A percentile compares a stretch with the other conserved stretches of the same genome.
Conservation (phyloP, 2,329 filamentous ascomycete genomes). For the Hymenoscyphus fructigenus region DNA sequence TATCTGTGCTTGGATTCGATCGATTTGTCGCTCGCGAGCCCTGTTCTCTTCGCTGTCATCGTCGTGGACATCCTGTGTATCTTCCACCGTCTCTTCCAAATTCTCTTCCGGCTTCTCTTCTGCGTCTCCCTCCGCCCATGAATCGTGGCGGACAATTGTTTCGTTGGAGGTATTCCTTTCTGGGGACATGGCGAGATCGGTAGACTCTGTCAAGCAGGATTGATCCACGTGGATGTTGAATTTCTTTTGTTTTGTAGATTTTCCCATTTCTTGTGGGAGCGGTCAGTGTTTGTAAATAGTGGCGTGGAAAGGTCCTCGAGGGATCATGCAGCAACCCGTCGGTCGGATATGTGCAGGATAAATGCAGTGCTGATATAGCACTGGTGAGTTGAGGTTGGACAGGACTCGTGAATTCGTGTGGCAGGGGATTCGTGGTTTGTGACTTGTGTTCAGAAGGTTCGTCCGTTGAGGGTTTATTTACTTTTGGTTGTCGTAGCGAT, state of each 20-base stretch:
- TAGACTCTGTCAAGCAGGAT: conserved; percentile 29
- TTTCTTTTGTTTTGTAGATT: conserved; percentile 22
- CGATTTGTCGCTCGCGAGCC: conserved; percentile 29
- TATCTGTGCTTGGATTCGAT: conserved; percentile 51
- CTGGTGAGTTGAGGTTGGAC: conserved; percentile 13
- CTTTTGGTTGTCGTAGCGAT: conserved; percentile 3
- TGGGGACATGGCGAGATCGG: conserved; percentile 23
- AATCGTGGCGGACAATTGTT: conserved; percentile 29
- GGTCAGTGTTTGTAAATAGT: conserved; percentile 24
- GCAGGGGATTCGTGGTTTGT: neutral
- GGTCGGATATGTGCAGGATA: conserved; percentile 6
- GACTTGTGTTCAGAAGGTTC: conserved; percentile 2
- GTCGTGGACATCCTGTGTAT: conserved; percentile 10
- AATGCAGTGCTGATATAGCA: conserved; percentile 4
- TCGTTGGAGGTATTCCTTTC: conserved; percentile 27
- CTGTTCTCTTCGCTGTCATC: conserved; percentile 24
- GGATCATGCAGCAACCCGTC: conserved; percentile 33
- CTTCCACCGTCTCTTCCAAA: neutral
- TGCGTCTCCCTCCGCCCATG: conserved; percentile 7
- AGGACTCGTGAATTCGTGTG: conserved; percentile 14
- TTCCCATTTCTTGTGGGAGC: conserved; percentile 17
- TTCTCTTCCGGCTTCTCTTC: neutral
- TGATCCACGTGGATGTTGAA: conserved; percentile 36
- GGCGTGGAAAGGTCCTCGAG: conserved; percentile 10
- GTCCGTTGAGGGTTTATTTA: neutral